Evolutionary conservation across 2,329 filamentous ascomycete genomes (phyloP).

Genomic region (Cytospora schulzeri): DNA sequence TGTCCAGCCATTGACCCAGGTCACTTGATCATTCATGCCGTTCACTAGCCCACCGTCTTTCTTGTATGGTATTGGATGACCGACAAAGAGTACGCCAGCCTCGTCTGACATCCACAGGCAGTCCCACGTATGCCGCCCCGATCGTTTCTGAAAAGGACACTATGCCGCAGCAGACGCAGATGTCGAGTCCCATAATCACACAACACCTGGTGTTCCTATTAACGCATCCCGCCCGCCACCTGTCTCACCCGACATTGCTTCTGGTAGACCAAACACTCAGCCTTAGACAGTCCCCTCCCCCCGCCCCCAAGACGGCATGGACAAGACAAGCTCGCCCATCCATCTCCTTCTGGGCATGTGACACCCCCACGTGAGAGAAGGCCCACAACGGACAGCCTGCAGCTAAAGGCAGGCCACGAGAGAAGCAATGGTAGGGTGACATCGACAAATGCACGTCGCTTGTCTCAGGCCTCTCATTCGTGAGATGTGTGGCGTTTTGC

Average conservation of each 20-base stretch:
- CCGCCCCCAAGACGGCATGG: background rate
- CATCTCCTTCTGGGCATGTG: background rate
- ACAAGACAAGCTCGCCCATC: background rate
- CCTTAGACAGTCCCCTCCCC: background rate
- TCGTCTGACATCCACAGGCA: background rate
- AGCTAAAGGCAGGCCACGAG: background rate
- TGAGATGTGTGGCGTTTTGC: constrained; percentile 2
- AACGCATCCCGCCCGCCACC: background rate
- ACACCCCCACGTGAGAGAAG: background rate
- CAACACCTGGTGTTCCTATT: background rate
- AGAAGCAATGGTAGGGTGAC: background rate
- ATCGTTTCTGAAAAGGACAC: background rate
- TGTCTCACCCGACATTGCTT: background rate
- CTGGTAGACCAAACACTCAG: background rate
- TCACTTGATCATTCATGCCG: background rate
- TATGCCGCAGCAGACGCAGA: background rate
- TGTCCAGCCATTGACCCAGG: background rate
- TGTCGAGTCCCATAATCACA: background rate
- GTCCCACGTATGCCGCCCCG: background rate
- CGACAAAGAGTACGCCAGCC: background rate
- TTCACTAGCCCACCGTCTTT: background rate
- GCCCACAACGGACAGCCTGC: background rate
- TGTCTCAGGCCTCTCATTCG: constrained; percentile 4
- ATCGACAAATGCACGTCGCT: constrained; percentile 2
- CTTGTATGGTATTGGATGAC: background rate